Percentiles rank a stretch among this genome's conserved stretches.
phyloP scores from a whole-genome alignment of 2,329 filamentous ascomycete genomes.

The Rutstroemia sp. region DNA sequence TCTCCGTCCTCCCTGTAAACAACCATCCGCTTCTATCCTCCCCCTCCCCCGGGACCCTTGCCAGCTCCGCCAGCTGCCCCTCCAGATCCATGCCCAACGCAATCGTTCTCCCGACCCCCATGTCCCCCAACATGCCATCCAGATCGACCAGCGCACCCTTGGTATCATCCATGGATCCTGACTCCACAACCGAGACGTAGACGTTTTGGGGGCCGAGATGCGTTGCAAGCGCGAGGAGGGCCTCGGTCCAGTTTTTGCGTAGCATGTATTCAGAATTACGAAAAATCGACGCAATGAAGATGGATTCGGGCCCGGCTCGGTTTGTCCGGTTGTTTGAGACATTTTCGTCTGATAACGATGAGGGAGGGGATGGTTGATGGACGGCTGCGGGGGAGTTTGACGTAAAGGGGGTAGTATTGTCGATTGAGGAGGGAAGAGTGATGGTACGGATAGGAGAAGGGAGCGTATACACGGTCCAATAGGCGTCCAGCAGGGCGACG shows the following conservation, averaged over 20 bases:
- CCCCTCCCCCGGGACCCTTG: constrained; percentile 12
- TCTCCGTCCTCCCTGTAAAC: neutral
- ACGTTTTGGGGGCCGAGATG: constrained; percentile 56
- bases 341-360: neutral
- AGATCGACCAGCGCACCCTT: constrained; percentile 53
- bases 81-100: constrained; percentile 12
- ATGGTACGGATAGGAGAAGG: neutral
- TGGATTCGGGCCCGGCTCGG: constrained; percentile 19
- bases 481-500: neutral
- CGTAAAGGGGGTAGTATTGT: neutral
- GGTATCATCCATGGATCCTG: constrained; percentile 61
- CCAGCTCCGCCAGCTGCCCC: constrained; percentile 14
- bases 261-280: constrained; percentile 60
- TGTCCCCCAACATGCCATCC: constrained; percentile 42
- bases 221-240: constrained; percentile 48
- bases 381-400: neutral
- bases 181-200: constrained; percentile 61
- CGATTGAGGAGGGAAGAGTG: neutral
- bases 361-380: no score
- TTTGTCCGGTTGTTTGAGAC: neutral
- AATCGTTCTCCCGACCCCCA: constrained; percentile 37
- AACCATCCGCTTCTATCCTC: constrained; percentile 46
- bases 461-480: neutral
- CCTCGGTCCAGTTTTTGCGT: constrained; percentile 53
- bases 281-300: constrained; percentile 64